phyloP scores from a whole-genome alignment of 495 filamentous ascomycete genomes.

The Aspergillus kassunensis region DNA sequence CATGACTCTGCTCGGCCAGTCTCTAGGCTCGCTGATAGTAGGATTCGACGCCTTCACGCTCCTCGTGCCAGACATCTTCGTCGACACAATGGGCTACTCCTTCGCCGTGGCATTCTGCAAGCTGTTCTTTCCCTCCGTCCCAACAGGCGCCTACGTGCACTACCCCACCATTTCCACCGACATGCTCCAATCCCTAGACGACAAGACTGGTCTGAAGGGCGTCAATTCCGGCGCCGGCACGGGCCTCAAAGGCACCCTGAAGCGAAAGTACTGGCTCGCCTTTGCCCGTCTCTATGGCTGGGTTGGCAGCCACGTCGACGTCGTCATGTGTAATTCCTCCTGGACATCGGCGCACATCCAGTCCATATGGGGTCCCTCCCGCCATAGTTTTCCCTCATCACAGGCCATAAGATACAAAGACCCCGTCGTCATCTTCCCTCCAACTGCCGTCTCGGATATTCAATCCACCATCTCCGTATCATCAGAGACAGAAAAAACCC shows the following conservation, averaged over 20 bases:
- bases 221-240: slow-evolving; percentile 77
- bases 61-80: slow-evolving; percentile 85
- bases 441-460: slow-evolving; percentile 82
- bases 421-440: slow-evolving; percentile 76
- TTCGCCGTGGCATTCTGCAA: slow-evolving; percentile 82
- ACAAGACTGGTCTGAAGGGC: slow-evolving; percentile 61
- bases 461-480: slow-evolving; percentile 65
- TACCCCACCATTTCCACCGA: slow-evolving; percentile 98
- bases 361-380: slow-evolving; percentile 66
- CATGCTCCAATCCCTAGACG: slow-evolving; percentile 83
- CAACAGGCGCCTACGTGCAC: slow-evolving; percentile 92
- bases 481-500: slow-evolving; percentile 56
- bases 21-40: slow-evolving; percentile 77
- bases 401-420: slow-evolving; percentile 28
- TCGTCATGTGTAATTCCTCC: slow-evolving; percentile 93
- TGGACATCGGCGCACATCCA: slow-evolving; percentile 89
- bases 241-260: slow-evolving; percentile 61
- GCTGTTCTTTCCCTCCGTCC: slow-evolving; percentile 73
- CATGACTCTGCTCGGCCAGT: slow-evolving; percentile 93
- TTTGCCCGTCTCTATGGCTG: slow-evolving; percentile 78
- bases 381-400: slow-evolving; percentile 20
- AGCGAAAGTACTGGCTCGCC: slow-evolving; percentile 77
- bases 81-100: slow-evolving; percentile 98
- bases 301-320: slow-evolving; percentile 77
- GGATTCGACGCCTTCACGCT: slow-evolving; percentile 92